Evolutionary conservation across 208 protist species (phyloP).

Genomic region (Leishmania arabica): DNA sequence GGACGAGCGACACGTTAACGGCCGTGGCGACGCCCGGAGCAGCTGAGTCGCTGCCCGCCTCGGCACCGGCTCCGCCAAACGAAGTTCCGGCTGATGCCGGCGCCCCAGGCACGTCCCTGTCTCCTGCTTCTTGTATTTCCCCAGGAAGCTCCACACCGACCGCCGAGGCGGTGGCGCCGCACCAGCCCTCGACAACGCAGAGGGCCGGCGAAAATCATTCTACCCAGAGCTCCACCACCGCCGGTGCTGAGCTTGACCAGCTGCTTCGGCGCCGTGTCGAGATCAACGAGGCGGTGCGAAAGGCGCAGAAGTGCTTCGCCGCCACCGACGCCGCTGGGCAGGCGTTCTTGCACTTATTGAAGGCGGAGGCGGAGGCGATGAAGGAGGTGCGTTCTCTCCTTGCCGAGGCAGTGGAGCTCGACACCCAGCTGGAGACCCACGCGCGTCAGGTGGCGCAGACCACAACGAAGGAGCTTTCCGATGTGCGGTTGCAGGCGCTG

Average conservation of each 20-base stretch:
- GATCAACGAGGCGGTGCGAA: slow-evolving; percentile 39
- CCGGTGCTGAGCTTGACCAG: slow-evolving; percentile 11
- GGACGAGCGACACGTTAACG: background rate
- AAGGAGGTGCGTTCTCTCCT: slow-evolving; percentile 31
- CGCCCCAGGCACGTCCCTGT: background rate
- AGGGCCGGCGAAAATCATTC: background rate
- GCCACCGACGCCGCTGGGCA: slow-evolving; percentile 43
- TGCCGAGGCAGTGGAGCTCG: slow-evolving; percentile 29
- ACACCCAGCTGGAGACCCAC: slow-evolving; percentile 32
- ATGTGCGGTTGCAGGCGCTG: slow-evolving; percentile 44
- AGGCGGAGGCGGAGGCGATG: slow-evolving; percentile 31
- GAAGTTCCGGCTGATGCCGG: background rate
- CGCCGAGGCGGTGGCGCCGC: background rate
- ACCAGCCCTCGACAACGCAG: background rate
- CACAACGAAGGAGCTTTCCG: slow-evolving; percentile 47
- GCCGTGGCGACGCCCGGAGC: background rate
- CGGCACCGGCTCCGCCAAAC: background rate
- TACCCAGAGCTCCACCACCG: background rate
- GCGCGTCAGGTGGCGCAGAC: slow-evolving; percentile 36
- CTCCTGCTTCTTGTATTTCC: background rate
- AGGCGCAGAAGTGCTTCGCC: slow-evolving; percentile 29
- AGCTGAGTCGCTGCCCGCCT: background rate
- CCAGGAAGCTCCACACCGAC: background rate
- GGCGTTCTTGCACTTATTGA: slow-evolving; percentile 31
- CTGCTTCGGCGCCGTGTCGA: slow-evolving; percentile 39